Conservation (phyloP, 257 asterid genomes). For the Solanum chaucha region DNA sequence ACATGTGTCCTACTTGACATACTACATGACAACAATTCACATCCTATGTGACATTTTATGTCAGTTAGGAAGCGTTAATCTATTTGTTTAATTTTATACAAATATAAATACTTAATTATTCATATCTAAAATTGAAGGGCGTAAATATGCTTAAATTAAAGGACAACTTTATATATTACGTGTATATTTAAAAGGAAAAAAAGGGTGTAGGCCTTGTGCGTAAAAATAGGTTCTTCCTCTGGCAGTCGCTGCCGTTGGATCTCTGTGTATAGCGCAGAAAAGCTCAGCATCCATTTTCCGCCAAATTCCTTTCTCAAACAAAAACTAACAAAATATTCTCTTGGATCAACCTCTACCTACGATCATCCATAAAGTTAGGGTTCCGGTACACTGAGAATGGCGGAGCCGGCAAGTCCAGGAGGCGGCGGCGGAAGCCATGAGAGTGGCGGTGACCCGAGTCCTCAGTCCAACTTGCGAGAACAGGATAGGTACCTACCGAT, state of each 20-base stretch:
- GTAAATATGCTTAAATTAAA: not conserved
- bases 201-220: not conserved
- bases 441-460: slow-evolving; percentile 66
- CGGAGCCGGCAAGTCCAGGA: slow-evolving; percentile 47
- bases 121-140: too few relatives aligned
- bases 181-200: not conserved
- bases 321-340: not conserved
- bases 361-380: slow-evolving; percentile 22
- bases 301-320: not conserved
- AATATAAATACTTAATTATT: too few relatives aligned
- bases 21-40: too few relatives aligned
- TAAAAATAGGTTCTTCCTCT: not conserved
- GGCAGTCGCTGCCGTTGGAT: not conserved
- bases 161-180: not conserved
- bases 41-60: too few relatives aligned
- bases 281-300: not conserved
- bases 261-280: not conserved
- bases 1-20: too few relatives aligned
- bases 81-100: too few relatives aligned
- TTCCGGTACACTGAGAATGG: slow-evolving; percentile 12
- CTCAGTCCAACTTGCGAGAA: slow-evolving; percentile 52
- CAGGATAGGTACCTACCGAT: slow-evolving; percentile 67
- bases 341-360: not conserved
- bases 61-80: too few relatives aligned
- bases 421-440: slow-evolving; percentile 37